These are phyloP conservation scores for Blastobotrys arbuscula DNA, from an alignment of 1,139 yeast genomes.

Conservation along the genomic window DNA sequence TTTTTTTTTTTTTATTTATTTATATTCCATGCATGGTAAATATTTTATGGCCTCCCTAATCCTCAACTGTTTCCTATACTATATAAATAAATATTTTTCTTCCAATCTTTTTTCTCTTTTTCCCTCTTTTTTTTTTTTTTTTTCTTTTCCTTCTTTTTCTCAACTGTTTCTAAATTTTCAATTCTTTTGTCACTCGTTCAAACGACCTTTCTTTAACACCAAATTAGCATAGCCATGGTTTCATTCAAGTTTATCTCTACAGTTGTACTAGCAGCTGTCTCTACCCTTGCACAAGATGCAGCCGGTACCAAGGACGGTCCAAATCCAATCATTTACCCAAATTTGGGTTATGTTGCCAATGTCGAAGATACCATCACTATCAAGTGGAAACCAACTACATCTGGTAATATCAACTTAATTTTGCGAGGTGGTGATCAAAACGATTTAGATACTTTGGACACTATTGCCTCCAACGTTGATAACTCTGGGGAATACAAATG, in stretches of 20 bases:
- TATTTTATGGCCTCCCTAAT: too few relatives aligned
- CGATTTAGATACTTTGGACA: constrained; percentile 23
- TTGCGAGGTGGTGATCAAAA: constrained; percentile 28
- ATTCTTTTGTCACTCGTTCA: background rate
- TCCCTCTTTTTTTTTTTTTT: background rate
- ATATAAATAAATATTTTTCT: too few relatives aligned
- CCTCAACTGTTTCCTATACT: too few relatives aligned
- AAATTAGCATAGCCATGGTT: constrained; percentile 13
- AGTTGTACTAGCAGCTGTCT: constrained; percentile 23
- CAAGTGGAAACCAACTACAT: constrained; percentile 29
- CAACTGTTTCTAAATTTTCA: background rate
- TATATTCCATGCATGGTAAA: too few relatives aligned
- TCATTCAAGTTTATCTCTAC: constrained; percentile 15
- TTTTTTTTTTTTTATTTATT: too few relatives aligned
- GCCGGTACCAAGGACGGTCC: constrained; percentile 14
- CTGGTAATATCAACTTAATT: constrained; percentile 29
- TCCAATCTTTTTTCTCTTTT: background rate
- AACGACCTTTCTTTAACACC: background rate
- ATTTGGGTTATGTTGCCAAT: constrained; percentile 28
- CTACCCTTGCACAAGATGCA: constrained; percentile 25
- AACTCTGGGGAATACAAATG: constrained; percentile 31
- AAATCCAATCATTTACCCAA: constrained; percentile 28
- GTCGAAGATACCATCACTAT: constrained; percentile 25
- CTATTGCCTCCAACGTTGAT: constrained; percentile 28
- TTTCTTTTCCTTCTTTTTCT: background rate